phyloP scores from a whole-genome alignment of 1,139 yeast genomes.

The Nematodospora anomalae region DNA sequence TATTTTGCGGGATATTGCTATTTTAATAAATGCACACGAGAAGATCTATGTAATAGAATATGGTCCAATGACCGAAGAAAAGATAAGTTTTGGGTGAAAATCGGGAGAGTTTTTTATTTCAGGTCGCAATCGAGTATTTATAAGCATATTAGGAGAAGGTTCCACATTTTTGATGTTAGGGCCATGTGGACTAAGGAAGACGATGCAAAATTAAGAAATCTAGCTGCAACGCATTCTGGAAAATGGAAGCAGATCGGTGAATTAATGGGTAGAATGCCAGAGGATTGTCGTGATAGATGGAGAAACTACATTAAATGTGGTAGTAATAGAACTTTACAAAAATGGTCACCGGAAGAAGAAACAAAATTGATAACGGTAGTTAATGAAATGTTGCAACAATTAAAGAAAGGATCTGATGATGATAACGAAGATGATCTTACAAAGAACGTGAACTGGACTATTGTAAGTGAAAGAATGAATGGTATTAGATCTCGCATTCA shows the following conservation, averaged over 20 bases:
- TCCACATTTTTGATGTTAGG: constrained; percentile 80
- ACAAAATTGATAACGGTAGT: constrained; percentile 58
- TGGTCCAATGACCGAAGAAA: constrained; percentile 85
- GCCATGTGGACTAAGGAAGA: constrained; percentile 89
- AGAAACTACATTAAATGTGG: constrained; percentile 94
- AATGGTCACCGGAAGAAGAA: constrained; percentile 81
- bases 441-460: constrained; percentile 73
- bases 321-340: constrained; percentile 63
- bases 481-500: constrained; percentile 89
- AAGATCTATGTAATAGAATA: constrained; percentile 74
- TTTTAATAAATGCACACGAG: constrained; percentile 58
- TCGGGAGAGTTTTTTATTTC: constrained; percentile 75
- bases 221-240: constrained; percentile 68
- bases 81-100: constrained; percentile 85
- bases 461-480: constrained; percentile 84
- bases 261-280: constrained; percentile 88
- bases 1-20: constrained; percentile 70
- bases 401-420: constrained; percentile 20
- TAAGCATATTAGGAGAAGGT: constrained; percentile 87
- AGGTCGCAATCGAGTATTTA: constrained; percentile 86
- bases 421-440: constrained; percentile 4
- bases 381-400: constrained; percentile 30
- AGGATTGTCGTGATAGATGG: constrained; percentile 96
- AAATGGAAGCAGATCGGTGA: constrained; percentile 86
- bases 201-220: constrained; percentile 61